phyloP scores from a whole-genome alignment of 495 filamentous ascomycete genomes.

The Pyrenula massariospora region DNA sequence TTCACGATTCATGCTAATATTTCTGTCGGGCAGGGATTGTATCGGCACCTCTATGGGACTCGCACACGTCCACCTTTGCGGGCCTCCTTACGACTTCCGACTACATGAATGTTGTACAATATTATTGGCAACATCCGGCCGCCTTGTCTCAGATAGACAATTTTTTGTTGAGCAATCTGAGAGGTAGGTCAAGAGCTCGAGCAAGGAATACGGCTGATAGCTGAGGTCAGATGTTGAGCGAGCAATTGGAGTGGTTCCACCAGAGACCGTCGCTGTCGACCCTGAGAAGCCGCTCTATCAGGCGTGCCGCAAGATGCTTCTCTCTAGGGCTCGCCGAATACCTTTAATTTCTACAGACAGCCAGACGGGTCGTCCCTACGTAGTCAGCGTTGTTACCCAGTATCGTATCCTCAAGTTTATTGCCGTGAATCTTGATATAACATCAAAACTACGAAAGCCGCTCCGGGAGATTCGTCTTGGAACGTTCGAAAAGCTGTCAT shows the following conservation, averaged over 20 bases:
- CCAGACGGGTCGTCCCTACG: conserved; percentile 84
- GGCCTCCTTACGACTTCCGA: conserved; percentile 91
- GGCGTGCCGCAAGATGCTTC: conserved; percentile 87
- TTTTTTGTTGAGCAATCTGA: conserved; percentile 84
- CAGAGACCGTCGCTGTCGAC: conserved; percentile 93
- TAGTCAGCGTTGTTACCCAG: conserved; percentile 93
- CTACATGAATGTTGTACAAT: conserved; percentile 97
- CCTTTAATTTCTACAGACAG: conserved; percentile 90
- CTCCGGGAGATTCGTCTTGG: conserved; percentile 77
- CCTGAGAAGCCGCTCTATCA: conserved; percentile 85
- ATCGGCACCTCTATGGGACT: conserved; percentile 96
- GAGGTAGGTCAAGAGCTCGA: conserved; percentile 41
- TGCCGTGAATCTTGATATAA: conserved; percentile 89
- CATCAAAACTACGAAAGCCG: conserved; percentile 77
- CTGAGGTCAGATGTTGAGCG: conserved; percentile 70
- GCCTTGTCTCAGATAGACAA: conserved; percentile 81
- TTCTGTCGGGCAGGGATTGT: conserved; percentile 63
- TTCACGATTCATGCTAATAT: background rate
- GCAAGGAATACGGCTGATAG: background rate
- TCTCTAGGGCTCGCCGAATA: conserved; percentile 84
- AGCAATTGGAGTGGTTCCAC: conserved; percentile 77
- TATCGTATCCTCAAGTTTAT: conserved; percentile 98
- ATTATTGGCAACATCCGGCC: conserved; percentile 97
- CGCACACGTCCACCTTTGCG: conserved; percentile 83
- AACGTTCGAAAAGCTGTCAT: conserved; percentile 68